A percentile compares a stretch with the other conserved stretches of the same genome.
phyloP scores from a whole-genome alignment of 371 early-diverging fungal species.

The Nosema muscidifuracis region DNA sequence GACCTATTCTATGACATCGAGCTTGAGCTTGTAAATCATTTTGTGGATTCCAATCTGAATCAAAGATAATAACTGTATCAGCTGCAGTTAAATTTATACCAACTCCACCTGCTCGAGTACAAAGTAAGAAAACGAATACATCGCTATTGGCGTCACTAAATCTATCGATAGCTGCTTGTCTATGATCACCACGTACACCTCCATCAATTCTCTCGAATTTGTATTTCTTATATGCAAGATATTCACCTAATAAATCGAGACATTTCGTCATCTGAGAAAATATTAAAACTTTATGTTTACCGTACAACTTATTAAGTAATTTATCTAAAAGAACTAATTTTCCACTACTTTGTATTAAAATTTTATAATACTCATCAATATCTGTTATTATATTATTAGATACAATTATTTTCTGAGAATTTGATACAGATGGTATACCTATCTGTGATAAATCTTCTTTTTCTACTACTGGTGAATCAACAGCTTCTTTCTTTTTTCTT shows the following conservation, averaged over 20 bases:
- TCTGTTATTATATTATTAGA: conserved; percentile 11
- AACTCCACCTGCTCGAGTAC: conserved; percentile 82
- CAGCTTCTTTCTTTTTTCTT: conserved; percentile 35
- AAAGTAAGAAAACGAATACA: conserved; percentile 75
- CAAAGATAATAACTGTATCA: conserved; percentile 84
- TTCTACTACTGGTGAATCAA: conserved; percentile 10
- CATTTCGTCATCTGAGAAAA: conserved; percentile 97
- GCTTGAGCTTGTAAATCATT: conserved; percentile 87
- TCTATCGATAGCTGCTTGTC: conserved; percentile 87
- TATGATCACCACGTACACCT: conserved; percentile 69
- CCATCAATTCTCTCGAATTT: conserved; percentile 82
- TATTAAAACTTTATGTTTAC: conserved; percentile 84
- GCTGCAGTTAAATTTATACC: conserved; percentile 92
- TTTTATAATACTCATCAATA: conserved; percentile 50
- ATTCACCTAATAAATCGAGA: conserved; percentile 93
- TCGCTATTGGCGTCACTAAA: conserved; percentile 73
- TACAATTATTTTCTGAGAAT: neutral
- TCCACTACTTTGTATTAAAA: conserved; percentile 83
- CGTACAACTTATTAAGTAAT: conserved; percentile 72
- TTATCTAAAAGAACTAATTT: conserved; percentile 94
- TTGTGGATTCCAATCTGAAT: conserved; percentile 92
- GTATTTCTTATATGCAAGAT: conserved; percentile 73
- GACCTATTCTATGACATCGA: conserved; percentile 85
- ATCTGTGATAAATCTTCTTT: neutral
- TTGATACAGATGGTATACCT: neutral